Conservation (phyloP, 2,329 filamentous ascomycete genomes). For the Aspergillus sclerotialis region DNA sequence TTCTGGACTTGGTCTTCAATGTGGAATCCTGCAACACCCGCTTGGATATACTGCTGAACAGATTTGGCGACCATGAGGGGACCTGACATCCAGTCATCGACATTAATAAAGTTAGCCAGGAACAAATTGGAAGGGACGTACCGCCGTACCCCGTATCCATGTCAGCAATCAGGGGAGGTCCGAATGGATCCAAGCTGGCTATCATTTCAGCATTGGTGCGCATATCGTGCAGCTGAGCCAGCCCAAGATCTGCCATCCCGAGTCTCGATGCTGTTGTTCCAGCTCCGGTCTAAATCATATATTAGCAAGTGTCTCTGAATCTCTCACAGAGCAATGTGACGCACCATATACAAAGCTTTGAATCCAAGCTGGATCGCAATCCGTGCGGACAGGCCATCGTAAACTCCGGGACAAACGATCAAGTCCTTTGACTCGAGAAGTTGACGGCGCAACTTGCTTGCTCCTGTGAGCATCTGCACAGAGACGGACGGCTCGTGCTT, state of each 20-base stretch:
- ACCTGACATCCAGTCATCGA: too few relatives aligned
- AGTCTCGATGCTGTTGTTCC: slow-evolving; percentile 56
- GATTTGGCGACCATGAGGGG: slow-evolving; percentile 41
- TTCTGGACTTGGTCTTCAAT: slow-evolving; percentile 50
- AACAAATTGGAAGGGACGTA: too few relatives aligned
- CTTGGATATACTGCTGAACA: slow-evolving; percentile 43
- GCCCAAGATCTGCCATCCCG: slow-evolving; percentile 57
- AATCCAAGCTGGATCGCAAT: slow-evolving; percentile 58
- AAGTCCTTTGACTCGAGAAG: slow-evolving; percentile 20
- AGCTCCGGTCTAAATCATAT: slow-evolving; percentile 57
- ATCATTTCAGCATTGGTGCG: slow-evolving; percentile 58
- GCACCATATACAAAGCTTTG: slow-evolving; percentile 61
- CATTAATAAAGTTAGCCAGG: too few relatives aligned
- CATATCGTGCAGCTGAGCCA: slow-evolving; percentile 59
- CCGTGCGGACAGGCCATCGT: slow-evolving; percentile 60
- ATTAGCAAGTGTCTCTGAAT: too few relatives aligned
- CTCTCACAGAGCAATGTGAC: slow-evolving; percentile 12
- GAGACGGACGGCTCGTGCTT: slow-evolving; percentile 47
- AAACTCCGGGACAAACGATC: slow-evolving; percentile 59
- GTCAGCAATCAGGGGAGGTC: slow-evolving; percentile 53
- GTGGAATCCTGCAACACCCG: slow-evolving; percentile 50
- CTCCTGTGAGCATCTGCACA: slow-evolving; percentile 38
- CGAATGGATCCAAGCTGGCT: slow-evolving; percentile 47
- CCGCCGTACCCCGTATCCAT: slow-evolving; percentile 50
- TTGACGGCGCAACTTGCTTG: slow-evolving; percentile 22